A percentile compares a stretch with the other conserved stretches of the same genome.
phyloP scores from a whole-genome alignment of 495 filamentous ascomycete genomes.

The Xylaria longipes region DNA sequence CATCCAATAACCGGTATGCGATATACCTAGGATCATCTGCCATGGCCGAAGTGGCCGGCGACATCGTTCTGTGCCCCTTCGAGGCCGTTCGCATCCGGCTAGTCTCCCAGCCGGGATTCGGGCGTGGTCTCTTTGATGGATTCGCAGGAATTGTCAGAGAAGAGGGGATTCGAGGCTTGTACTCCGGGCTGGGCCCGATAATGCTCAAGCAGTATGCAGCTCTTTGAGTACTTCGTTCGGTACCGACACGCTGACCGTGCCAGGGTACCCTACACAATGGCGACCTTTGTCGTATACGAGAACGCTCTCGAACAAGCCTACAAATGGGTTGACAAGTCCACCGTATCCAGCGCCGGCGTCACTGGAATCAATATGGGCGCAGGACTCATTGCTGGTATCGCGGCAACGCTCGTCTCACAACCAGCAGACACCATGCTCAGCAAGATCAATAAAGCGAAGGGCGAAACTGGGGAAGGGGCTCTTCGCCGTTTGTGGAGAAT shows the following conservation, averaged over 20 bases:
- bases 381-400: conserved; percentile 86
- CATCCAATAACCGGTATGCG: conserved; percentile 70
- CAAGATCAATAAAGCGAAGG: conserved; percentile 92
- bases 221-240: conserved; percentile 15
- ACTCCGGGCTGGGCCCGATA: conserved; percentile 77
- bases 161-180: conserved; percentile 73
- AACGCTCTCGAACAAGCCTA: conserved; percentile 75
- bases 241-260: neutral
- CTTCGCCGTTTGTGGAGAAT: conserved; percentile 79
- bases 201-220: conserved; percentile 68
- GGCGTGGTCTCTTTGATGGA: conserved; percentile 65
- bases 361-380: conserved; percentile 81
- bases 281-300: conserved; percentile 91
- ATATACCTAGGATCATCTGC: conserved; percentile 76
- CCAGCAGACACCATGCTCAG: conserved; percentile 88
- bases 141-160: conserved; percentile 68
- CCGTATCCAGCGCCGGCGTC: conserved; percentile 63
- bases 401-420: conserved; percentile 83
- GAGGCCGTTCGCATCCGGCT: conserved; percentile 79
- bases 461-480: conserved; percentile 78
- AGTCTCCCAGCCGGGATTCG: conserved; percentile 73
- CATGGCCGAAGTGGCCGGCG: conserved; percentile 72
- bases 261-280: conserved; percentile 83
- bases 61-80: conserved; percentile 76
- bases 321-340: conserved; percentile 65